Evolutionary conservation across 495 filamentous ascomycete genomes (phyloP).

Genomic region (Daldinia grandis): DNA sequence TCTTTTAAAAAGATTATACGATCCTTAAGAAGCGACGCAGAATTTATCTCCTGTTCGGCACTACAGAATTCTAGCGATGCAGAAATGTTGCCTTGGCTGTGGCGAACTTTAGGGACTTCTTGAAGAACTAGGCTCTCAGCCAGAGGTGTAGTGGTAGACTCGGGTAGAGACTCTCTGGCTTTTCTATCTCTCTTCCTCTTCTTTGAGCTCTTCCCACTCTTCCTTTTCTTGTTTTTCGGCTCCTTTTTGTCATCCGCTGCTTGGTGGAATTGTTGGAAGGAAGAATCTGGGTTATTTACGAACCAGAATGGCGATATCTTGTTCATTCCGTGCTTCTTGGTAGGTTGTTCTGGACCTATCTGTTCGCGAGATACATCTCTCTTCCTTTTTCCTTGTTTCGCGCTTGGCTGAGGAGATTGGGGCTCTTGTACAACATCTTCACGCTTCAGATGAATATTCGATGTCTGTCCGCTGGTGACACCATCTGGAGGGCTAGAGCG

Average conservation of each 20-base stretch:
- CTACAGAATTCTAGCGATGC: neutral
- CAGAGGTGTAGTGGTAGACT: neutral
- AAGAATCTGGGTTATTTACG: neutral
- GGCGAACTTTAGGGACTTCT: neutral
- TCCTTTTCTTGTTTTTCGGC: neutral
- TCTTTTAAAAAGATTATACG: constrained; percentile 34
- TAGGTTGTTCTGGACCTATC: neutral
- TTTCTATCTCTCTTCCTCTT: neutral
- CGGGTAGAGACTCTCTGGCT: neutral
- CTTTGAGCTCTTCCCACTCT: neutral
- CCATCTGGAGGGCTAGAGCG: no score
- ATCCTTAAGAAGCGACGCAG: neutral
- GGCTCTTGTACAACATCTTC: neutral
- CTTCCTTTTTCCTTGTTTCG: constrained; percentile 11
- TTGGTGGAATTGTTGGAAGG: neutral
- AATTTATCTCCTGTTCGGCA: neutral
- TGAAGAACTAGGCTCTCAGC: neutral
- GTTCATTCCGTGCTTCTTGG: constrained; percentile 15
- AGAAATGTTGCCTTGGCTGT: neutral
- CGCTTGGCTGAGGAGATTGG: neutral
- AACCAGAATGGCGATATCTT: constrained; percentile 31
- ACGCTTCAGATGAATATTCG: neutral
- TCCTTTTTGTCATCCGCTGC: neutral
- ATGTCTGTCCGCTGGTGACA: neutral
- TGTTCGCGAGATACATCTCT: neutral